These are phyloP conservation scores for Torulaspora indica DNA, from an alignment of 805 yeast genomes.

Conservation along the genomic window DNA sequence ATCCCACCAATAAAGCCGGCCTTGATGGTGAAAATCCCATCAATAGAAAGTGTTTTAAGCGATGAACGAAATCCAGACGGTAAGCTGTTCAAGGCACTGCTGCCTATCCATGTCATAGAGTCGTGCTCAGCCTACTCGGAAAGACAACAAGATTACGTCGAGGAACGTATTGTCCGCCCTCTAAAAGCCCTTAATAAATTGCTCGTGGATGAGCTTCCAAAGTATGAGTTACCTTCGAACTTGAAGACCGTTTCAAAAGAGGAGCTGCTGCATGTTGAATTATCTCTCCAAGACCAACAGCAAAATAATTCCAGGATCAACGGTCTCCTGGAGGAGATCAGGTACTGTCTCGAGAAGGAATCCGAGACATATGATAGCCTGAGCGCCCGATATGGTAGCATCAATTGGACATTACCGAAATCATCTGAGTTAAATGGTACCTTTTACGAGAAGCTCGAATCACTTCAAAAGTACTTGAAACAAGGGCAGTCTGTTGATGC, in stretches of 20 bases:
- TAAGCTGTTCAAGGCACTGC: slow-evolving; percentile 50
- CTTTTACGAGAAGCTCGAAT: slow-evolving; percentile 40
- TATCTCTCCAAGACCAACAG: slow-evolving; percentile 52
- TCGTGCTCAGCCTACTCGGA: slow-evolving; percentile 64
- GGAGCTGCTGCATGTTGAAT: slow-evolving; percentile 52
- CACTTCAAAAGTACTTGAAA: slow-evolving; percentile 45
- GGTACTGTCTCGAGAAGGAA: slow-evolving; percentile 47
- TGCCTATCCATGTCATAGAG: slow-evolving; percentile 65
- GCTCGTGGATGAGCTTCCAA: slow-evolving; percentile 43
- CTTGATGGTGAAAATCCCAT: slow-evolving; percentile 50
- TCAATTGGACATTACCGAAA: slow-evolving; percentile 48
- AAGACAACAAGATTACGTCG: slow-evolving; percentile 52
- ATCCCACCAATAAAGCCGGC: slow-evolving; percentile 44
- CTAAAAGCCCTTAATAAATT: slow-evolving; percentile 44
- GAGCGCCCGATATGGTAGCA: slow-evolving; percentile 48
- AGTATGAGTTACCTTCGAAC: slow-evolving; percentile 54
- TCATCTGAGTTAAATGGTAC: slow-evolving; percentile 43
- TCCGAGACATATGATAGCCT: slow-evolving; percentile 51
- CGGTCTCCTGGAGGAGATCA: slow-evolving; percentile 43
- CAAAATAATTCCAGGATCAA: slow-evolving; percentile 43
- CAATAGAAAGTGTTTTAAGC: slow-evolving; percentile 36
- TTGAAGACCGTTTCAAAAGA: slow-evolving; percentile 55
- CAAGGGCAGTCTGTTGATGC: slow-evolving; percentile 63
- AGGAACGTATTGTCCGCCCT: slow-evolving; percentile 45
- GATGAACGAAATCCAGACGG: slow-evolving; percentile 31